phyloP scores from a whole-genome alignment of 2,329 filamentous ascomycete species.

The Colletotrichum sp. region DNA sequence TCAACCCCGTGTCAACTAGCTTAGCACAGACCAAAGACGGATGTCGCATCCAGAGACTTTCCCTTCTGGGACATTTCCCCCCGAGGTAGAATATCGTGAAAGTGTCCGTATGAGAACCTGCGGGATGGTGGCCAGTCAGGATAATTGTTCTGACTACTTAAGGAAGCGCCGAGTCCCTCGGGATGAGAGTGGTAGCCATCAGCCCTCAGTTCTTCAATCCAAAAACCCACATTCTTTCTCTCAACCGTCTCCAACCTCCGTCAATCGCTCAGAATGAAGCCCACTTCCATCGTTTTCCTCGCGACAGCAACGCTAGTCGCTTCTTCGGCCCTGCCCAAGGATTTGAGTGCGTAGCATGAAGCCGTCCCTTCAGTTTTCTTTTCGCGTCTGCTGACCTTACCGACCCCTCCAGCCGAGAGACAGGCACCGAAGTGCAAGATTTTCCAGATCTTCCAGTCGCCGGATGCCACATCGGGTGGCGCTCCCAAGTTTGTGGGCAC shows the following conservation, averaged over 20 bases:
- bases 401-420: neutral
- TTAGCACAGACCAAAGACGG: neutral
- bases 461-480: neutral
- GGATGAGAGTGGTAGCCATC: neutral
- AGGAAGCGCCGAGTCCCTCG: neutral
- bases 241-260: neutral
- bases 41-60: neutral
- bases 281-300: neutral
- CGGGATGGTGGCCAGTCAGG: neutral
- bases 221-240: neutral
- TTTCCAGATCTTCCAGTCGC: neutral
- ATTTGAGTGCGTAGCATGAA: neutral
- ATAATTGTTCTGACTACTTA: neutral
- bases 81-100: neutral
- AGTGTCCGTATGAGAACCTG: neutral
- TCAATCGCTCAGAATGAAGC: neutral
- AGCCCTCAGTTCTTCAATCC: neutral
- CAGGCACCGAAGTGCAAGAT: neutral
- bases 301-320: neutral
- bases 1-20: neutral
- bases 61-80: neutral
- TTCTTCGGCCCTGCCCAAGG: neutral
- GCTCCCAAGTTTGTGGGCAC: neutral
- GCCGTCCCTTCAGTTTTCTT: neutral
- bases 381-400: neutral